Evolutionary conservation across 176 grass and related monocot species (phyloP), one percentile per base, ranked within the genome.

Genomic region (Triticum monococcum): DNA sequence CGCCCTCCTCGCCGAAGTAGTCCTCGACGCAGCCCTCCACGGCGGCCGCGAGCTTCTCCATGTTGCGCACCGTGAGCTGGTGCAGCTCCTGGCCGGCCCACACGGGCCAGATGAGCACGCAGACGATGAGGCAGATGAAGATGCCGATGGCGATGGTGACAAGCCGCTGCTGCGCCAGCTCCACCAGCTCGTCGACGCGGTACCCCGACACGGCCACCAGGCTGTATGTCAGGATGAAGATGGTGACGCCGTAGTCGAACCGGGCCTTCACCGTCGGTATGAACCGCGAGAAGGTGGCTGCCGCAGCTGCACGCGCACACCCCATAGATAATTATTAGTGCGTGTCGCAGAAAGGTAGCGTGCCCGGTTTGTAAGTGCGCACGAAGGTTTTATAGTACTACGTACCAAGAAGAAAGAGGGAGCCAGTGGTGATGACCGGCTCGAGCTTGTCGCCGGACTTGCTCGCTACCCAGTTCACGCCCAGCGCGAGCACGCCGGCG

Each of bases 181-280:
- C 67, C 52, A 85, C 12, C 18, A 98, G 84, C 54, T 69, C 72
- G 20, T 93, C 89, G 0, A 95, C 93, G 63, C 95, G 95, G 80
- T 98, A 98, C 45, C 95, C 95, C 2, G 95, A 98, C 81, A 98
- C 93, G 20, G 91, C 95, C 11, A 98, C 95, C 33, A 95, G 74
- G 88, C 95, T 93, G 87, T 87, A 98, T 7, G 93, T 98, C 40
- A 98, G 91, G 89, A 98, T 98, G 81, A 98, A 98, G 79, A 95
- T 95, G 64, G 93, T 98, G 16, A 98, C 83, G 18, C 95, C 95
- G 50, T 98, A 98, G 85, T 98, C 95, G 79, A 95, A 98, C 61
- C 93, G 83, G n/a, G 86, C 79, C 78, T 95, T 98, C 68, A 98
- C 85, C 30, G 83, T 92, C 9, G 95, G 93, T 23, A 98, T 84